phyloP scores from a whole-genome alignment of 805 yeast species.

The Wickerhamomyces xylosicus region DNA sequence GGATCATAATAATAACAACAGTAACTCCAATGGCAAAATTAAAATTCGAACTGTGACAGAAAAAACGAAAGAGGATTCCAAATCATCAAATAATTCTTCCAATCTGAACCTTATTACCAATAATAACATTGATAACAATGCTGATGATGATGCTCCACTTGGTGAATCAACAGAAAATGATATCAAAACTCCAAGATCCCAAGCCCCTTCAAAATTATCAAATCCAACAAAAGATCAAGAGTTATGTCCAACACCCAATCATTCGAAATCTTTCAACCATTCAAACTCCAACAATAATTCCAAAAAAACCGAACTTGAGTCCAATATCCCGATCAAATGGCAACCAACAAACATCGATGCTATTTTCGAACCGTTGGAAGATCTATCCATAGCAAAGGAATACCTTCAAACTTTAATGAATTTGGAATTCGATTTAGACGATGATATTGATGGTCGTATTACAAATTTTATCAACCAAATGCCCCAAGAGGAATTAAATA shows the following conservation, averaged over 20 bases:
- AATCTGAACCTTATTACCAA: too few relatives aligned
- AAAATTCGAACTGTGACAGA: too few relatives aligned
- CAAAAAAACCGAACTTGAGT: constrained; percentile 7
- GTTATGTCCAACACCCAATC: too few relatives aligned
- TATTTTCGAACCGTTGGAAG: constrained; percentile 18
- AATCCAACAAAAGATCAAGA: too few relatives aligned
- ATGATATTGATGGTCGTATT: constrained; percentile 58
- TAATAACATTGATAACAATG: too few relatives aligned
- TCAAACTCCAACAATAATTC: constrained; percentile 2
- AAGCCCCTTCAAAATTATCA: too few relatives aligned
- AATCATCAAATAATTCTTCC: neutral
- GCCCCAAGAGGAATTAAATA: constrained; percentile 58
- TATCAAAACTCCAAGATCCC: constrained; percentile 4
- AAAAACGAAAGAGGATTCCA: neutral
- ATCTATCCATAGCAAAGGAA: constrained; percentile 22
- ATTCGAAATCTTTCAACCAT: too few relatives aligned
- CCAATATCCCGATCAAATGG: constrained; percentile 18
- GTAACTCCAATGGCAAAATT: too few relatives aligned
- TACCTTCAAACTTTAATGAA: constrained; percentile 11
- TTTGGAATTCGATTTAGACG: constrained; percentile 29
- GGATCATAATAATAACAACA: neutral
- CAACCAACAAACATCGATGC: constrained; percentile 19
- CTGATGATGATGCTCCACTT: neutral
- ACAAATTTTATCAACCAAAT: constrained; percentile 55
- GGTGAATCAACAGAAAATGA: constrained; percentile 8